These are phyloP conservation scores for Endogone sp. DNA, from an alignment of 192 early-diverging fungal species.

Conservation along the genomic window DNA sequence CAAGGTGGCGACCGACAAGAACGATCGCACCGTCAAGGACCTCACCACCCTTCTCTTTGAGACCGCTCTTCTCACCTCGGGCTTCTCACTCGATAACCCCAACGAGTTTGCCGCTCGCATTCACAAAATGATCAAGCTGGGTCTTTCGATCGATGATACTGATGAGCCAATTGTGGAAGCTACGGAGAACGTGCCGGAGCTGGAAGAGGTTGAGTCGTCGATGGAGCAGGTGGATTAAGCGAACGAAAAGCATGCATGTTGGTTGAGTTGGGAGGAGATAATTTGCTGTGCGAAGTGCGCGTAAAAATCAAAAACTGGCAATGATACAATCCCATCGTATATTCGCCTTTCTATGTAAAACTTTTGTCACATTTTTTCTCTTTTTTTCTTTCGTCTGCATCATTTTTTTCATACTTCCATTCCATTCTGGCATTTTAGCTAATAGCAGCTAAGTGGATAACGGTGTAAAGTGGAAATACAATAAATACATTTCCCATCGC, in stretches of 20 bases:
- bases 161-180: slow-evolving; percentile 44
- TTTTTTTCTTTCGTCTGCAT: too few relatives aligned
- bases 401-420: too few relatives aligned
- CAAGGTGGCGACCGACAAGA: slow-evolving; percentile 93
- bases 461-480: too few relatives aligned
- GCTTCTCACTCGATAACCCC: slow-evolving; percentile 97
- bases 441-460: too few relatives aligned
- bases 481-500: too few relatives aligned
- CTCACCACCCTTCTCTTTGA: slow-evolving; percentile 94
- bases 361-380: too few relatives aligned
- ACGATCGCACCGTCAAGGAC: slow-evolving; percentile 99
- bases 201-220: slow-evolving; percentile 51
- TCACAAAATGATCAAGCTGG: slow-evolving; percentile 99
- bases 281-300: too few relatives aligned
- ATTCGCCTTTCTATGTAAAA: too few relatives aligned
- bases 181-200: slow-evolving; percentile 40
- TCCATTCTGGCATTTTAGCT: too few relatives aligned
- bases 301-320: too few relatives aligned
- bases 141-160: slow-evolving; percentile 93
- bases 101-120: slow-evolving; percentile 90
- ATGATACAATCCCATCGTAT: too few relatives aligned
- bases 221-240: slow-evolving; percentile 73
- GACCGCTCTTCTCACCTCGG: slow-evolving; percentile 92
- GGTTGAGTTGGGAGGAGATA: too few relatives aligned
- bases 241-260: background rate